Evolutionary conservation across 1,139 yeast species (phyloP), one percentile per base, ranked within the genome.

Genomic region (Zygosaccharomyces pseudobailii): DNA sequence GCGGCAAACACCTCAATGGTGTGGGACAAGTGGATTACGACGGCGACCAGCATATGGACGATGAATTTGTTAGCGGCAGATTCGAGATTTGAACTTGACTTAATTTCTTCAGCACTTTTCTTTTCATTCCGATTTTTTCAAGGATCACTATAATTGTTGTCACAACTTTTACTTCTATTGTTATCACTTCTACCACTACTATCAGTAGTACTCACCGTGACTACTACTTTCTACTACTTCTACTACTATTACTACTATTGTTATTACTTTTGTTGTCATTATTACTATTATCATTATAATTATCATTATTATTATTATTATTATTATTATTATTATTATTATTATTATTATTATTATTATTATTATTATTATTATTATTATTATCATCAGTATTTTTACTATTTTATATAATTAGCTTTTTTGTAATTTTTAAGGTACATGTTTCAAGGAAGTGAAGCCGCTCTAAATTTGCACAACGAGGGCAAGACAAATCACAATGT

Each of bases 61-160:
- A 86, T 61, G 94, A 86, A 64, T 88, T 87, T 68, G 94, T 88
- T 45, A 87, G 86, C 63, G 96, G 96, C 24, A 85, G 88, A 58
- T 87, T 88, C 66, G 96, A 88, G 66, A 76, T 88, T 59, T 87
- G 67, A 66, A 30, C 10, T n/a, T 27, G 10, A 27, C 30, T 27
- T 9, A n/a, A 27, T n/a, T 13, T 13, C 17, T 13, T 13, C 33
- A 30, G 19, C n/a, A 28, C n/a, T 30, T 10, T 30, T 30, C 13
- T 30, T 19, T 30, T 30, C 33, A 6, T n/a, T 30, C 33, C 13
- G 10, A 4, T n/a, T 30, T 30, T 30, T 4, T 30, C 33, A 30
- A 30, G 7, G 17, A 3, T 30, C 10, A 30, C 33, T 30, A 30
- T 27, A 27, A 27, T 27, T 27, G 30, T 27, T 27, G 30, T 27